Evolutionary conservation across 2,329 filamentous ascomycete genomes (phyloP), one percentile per base, ranked within the genome.

Genomic region (Dissoconium aciculare): DNA sequence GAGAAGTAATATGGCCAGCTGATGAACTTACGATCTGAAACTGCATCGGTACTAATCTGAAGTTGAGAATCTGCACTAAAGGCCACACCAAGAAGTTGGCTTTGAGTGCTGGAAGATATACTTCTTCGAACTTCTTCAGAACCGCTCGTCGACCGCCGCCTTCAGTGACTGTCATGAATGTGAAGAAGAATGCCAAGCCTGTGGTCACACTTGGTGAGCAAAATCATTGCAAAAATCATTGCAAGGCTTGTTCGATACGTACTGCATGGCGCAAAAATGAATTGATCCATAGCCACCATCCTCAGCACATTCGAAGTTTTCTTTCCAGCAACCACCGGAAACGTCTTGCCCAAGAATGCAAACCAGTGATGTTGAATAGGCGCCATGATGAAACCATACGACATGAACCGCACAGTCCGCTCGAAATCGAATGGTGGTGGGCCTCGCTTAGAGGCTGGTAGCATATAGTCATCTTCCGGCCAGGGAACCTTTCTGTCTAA

Each of bases 331-430:
- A 76, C 76, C 30, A 94, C 74, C 4, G 89, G 89, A 50, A 98
- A 98, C 6, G 74, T 67, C 42, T 65, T 67, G 17, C 75, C 78
- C 40, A 98, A 63, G 55, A 93, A 85, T 30, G 73, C 71, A 59
- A 95, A 95, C 89, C 89, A 98, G 53, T 82, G 78, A 62, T 92
- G 93, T 56, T 95, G 87, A 17, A 94, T 49, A 0, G 89, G 89
- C 4, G 89, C 84, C 83, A 95, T 94, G 51, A 79, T 71, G 61
- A 95, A 94, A 52, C 84, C 84, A 55, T 95, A 98, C 4, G 81
- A 78, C 83, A 95, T 94, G 63, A 95, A 98, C 28, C 89, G 70
- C 2, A 82, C 87, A 40, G 94, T 64, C 28, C 89, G 74, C 60
- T 95, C 89, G 49, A 95, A 95, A 58, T 98, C 87, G 51, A 98